phyloP scores from a whole-genome alignment of 164 flowering plant genomes.

The Pachysandra terminalis region DNA sequence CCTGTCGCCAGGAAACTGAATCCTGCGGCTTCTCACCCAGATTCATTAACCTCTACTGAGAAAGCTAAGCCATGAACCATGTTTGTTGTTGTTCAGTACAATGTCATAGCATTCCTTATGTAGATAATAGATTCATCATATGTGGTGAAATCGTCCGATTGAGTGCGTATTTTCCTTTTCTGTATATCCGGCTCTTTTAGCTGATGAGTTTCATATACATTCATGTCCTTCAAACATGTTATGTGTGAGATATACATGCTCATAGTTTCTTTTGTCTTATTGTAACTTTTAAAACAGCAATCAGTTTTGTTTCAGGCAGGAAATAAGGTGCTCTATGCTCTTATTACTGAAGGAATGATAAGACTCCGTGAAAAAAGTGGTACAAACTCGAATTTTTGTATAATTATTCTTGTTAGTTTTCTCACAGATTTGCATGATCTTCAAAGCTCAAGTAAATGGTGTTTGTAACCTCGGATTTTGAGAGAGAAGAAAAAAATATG shows the following conservation, averaged over 20 bases:
- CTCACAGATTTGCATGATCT: too few relatives aligned
- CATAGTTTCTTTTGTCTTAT: neutral
- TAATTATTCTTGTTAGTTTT: too few relatives aligned
- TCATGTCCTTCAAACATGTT: neutral
- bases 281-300: neutral
- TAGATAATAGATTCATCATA: neutral
- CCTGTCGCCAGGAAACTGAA: conserved; percentile 37
- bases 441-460: too few relatives aligned
- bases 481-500: too few relatives aligned
- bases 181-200: neutral
- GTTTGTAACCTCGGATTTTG: too few relatives aligned
- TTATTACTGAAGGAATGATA: too few relatives aligned
- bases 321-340: neutral
- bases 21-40: conserved; percentile 36
- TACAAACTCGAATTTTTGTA: too few relatives aligned
- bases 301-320: neutral
- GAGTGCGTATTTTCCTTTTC: neutral
- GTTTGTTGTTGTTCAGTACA: neutral
- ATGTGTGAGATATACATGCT: neutral
- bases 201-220: neutral
- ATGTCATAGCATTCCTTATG: neutral
- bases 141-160: neutral
- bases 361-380: too few relatives aligned
- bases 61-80: conserved; percentile 21
- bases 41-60: conserved; percentile 18